Percentiles rank a stretch among this genome's conserved stretches.
Evolutionary conservation across 257 asterid genomes (phyloP).

Genomic region (Przewalskia tangutica): DNA sequence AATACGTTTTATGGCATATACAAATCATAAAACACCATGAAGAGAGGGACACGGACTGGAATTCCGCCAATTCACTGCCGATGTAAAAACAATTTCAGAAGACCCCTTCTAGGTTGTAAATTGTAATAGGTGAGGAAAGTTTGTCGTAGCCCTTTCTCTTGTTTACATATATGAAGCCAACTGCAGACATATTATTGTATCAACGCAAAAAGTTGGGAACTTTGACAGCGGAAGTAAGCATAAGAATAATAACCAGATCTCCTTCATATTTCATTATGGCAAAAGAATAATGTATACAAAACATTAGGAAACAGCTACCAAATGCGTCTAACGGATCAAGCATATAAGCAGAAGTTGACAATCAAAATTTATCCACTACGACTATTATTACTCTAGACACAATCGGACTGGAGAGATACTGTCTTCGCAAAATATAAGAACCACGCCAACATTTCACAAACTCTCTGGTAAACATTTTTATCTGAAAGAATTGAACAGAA

Average conservation of each 20-base stretch:
- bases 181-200: background rate
- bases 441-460: background rate
- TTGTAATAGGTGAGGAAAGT: too few relatives aligned
- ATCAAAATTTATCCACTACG: background rate
- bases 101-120: too few relatives aligned
- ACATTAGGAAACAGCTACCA: background rate
- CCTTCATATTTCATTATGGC: background rate
- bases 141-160: too few relatives aligned
- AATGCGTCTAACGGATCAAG: background rate
- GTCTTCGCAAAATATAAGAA: background rate
- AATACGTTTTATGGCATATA: too few relatives aligned
- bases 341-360: background rate
- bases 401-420: background rate
- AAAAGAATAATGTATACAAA: background rate
- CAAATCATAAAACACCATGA: too few relatives aligned
- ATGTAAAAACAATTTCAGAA: too few relatives aligned
- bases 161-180: background rate
- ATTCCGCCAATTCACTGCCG: too few relatives aligned
- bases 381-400: background rate
- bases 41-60: too few relatives aligned
- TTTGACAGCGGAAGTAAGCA: background rate
- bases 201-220: background rate
- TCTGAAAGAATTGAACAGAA: background rate
- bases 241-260: background rate
- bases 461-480: background rate